Evolutionary conservation across 306 rosid genomes (phyloP), one percentile per base, ranked within the genome.

Genomic region (Glycine soja): DNA sequence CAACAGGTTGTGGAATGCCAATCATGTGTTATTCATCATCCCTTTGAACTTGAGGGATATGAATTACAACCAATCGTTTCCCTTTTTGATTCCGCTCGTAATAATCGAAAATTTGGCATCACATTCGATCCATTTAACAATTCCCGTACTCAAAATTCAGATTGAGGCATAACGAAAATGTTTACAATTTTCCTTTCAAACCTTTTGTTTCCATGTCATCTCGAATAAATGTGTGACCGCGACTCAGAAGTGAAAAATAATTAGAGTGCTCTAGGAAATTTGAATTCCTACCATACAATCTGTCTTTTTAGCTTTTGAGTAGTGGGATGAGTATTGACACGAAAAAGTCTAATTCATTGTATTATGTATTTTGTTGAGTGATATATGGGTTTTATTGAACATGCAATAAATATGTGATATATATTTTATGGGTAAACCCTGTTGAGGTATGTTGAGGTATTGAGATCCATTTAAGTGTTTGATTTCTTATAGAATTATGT

Each of bases 181-280:
- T 16, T 68, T 18, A 18, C 1, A 0, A 0, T 68, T 40, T 43
- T 45, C 15, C 51, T n/a, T 36, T 15, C 10, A 4, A n/a, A n/a
- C 14, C 51, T 18, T 18, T 2, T 8, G 15, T 16, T 43, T 42
- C 7, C 19, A 1, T 3, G 14, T 38, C 12, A 5, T 68, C 53
- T 68, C 9, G 46, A 19, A 19, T 19, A 19, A 19, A 19, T 19
- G 24, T 19, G 24, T 19, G 24, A 19, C 24, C 24, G 1, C 8
- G 3, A 34, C 13, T 71, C 5, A 46, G 42, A 47, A 47, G 40
- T 46, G 74, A 19, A 70, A 70, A 47, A 6, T 5, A 34, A 45
- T n/a, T 65, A 10, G 68, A 62, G 7, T 50, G 64, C 43, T n/a
- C 50, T 72, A 72, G 34, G 65, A 53, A 72, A 36, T 36, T 51